A percentile compares a stretch with the other conserved stretches of the same genome.
phyloP scores from a whole-genome alignment of 352 stramenopile species.

The Pythium grandisporangium region DNA sequence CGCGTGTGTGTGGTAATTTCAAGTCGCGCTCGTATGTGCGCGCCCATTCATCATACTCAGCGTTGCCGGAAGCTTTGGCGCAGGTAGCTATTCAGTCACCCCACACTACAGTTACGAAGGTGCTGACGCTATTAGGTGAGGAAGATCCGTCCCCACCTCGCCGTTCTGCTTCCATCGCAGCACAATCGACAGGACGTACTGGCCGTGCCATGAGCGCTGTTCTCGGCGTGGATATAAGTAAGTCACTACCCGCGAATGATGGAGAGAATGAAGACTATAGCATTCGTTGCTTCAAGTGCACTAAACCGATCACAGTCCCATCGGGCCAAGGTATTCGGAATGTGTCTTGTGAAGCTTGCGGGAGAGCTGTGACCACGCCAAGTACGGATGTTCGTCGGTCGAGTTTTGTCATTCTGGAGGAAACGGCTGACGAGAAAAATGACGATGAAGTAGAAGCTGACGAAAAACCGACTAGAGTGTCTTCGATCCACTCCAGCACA shows the following conservation, averaged over 20 bases:
- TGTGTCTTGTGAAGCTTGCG: too few species aligned
- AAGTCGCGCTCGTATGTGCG: conserved; percentile 25
- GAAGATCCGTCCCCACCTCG: not conserved
- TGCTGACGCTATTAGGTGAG: conserved; percentile 2
- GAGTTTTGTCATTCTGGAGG: conserved; percentile 32
- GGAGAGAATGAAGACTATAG: not conserved
- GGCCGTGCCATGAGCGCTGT: not conserved
- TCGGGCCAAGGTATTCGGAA: too few species aligned
- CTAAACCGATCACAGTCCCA: too few species aligned
- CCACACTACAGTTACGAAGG: conserved; percentile 19
- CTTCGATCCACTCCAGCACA: not conserved
- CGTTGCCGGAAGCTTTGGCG: conserved; percentile 27
- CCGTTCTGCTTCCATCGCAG: not conserved
- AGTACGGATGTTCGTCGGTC: conserved; percentile 11
- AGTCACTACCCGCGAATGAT: too few species aligned
- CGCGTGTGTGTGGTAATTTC: conserved; percentile 24
- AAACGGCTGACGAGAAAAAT: too few species aligned
- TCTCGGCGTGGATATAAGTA: not conserved
- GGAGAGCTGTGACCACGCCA: not conserved
- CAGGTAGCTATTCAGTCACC: conserved; percentile 22
- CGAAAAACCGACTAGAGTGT: too few species aligned
- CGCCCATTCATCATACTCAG: conserved; percentile 34
- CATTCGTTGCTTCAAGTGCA: too few species aligned
- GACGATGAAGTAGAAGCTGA: conserved; percentile 23
- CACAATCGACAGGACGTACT: not conserved